Base-by-base conservation (phyloP, 192 early-diverging fungal genomes). In the Coemansia nantahalensis region DNA sequence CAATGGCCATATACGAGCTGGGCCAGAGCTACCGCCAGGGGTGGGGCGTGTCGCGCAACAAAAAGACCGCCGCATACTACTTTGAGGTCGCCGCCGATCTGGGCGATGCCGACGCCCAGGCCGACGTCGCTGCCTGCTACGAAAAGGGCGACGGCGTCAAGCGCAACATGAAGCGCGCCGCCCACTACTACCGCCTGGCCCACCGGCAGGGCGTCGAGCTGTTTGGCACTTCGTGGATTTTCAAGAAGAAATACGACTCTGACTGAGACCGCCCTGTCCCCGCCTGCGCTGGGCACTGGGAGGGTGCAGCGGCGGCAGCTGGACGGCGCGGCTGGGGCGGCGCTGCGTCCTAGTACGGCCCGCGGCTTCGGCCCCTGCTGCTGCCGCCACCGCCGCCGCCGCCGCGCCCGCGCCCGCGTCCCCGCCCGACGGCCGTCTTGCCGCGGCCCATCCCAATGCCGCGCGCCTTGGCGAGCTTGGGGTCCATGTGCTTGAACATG, bases 401-500 rank as follows among this genome's bases (percentile, higher is more conserved):
- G 15, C 53, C 39, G 9, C 45, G 31, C 28, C 69, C 59, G n/a
- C 65, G 51, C 6, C 65, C 57, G 18, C 56, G 58, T 31, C 45
- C 38, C 18, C 52, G 45, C 32, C 62, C 46, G 1, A 37, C 51
- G 1, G 61, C 30, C 0, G 56, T 30, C 43, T 54, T 71, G 30
- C 71, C 77, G 18, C 71, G 70, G 31, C 70, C 71, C 71, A 79
- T 75, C 40, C 78, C 71, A 33, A 79, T 69, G 47, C 78, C 78
- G 21, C 78, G 71, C 39, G 56, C 51, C 60, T 71, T 79, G 45
- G 62, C 54, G 19, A 62, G 50, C 48, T 59, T 85, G 17, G 91
- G 90, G n/a, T 86, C 92, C 42, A 94, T 83, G 45, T 82, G 80
- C 79, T 94, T 92, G 77, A 99, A 97, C 94, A 99, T 95, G 41